These are phyloP conservation scores for Pelagomonas calceolata DNA, from an alignment of 108 stramenopile species.

Conservation along the genomic window DNA sequence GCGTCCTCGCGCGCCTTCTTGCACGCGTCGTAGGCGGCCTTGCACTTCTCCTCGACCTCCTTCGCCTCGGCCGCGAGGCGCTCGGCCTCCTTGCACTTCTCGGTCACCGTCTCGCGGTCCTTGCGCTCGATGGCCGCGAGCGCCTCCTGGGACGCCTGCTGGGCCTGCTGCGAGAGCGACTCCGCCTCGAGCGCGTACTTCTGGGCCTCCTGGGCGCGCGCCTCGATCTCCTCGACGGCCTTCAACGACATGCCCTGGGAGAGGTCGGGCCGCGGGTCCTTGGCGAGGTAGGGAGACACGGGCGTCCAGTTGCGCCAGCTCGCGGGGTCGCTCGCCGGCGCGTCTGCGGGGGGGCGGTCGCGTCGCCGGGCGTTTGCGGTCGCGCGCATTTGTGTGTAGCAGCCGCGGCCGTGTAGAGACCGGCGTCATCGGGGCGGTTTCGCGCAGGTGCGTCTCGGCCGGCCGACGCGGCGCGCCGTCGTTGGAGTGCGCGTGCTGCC, in stretches of 20 bases:
- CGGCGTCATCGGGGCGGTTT: no score
- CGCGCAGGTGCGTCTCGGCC: no score
- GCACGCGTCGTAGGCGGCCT: slow-evolving; percentile 1
- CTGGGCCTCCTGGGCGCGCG: neutral
- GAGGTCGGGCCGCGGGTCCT: neutral
- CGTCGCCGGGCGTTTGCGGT: no score
- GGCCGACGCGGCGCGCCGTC: no score
- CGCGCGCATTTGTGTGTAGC: no score
- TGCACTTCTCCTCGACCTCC: neutral
- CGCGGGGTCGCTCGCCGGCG: neutral
- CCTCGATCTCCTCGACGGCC: neutral
- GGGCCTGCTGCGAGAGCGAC: neutral
- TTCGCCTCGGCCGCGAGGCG: neutral
- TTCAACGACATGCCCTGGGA: neutral
- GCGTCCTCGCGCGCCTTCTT: slow-evolving; percentile 1
- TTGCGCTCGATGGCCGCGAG: slow-evolving; percentile 1
- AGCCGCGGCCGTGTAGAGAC: no score
- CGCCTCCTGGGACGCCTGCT: neutral
- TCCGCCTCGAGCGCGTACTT: neutral
- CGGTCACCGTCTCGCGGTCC: neutral
- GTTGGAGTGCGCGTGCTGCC: no score
- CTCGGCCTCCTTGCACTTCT: slow-evolving; percentile 1
- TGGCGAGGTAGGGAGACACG: neutral
- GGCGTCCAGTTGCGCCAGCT: neutral
- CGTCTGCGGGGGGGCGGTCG: neutral